Percentiles rank a stretch among this genome's conserved stretches.
These are phyloP conservation scores for Calycina herbarum DNA, from an alignment of 2,329 filamentous ascomycete species.

Conservation along the genomic window DNA sequence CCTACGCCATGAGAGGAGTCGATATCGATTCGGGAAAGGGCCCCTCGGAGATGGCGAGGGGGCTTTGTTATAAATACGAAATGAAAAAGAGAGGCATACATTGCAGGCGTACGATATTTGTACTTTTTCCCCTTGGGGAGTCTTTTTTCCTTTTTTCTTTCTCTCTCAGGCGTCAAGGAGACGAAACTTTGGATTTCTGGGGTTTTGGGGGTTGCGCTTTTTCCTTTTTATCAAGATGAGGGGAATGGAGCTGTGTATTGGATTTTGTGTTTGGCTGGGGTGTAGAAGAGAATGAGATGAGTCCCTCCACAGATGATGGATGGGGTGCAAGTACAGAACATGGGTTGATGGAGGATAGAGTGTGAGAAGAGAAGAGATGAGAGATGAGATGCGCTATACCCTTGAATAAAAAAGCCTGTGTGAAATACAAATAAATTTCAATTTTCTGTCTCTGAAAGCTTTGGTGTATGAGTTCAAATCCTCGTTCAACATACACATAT, in stretches of 20 bases:
- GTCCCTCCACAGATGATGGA: not conserved
- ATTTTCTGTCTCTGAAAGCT: too few species aligned
- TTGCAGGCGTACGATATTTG: not conserved
- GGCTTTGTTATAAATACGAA: conserved; percentile 6
- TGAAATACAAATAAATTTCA: conserved; percentile 1
- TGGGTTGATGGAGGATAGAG: not conserved
- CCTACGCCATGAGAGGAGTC: not conserved
- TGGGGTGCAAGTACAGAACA: not conserved
- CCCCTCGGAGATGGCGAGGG: not conserved
- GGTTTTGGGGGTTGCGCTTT: not conserved
- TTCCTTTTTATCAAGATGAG: not conserved
- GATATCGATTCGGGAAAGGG: too few species aligned
- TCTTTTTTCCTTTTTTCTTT: not conserved
- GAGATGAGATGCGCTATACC: conserved; percentile 11
- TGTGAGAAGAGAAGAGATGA: not conserved
- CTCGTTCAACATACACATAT: too few species aligned
- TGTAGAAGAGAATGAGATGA: not conserved
- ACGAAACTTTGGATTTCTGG: not conserved
- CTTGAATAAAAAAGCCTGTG: conserved; percentile 10
- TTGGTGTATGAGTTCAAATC: too few species aligned
- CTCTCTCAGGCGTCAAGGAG: not conserved
- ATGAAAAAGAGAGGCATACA: not conserved
- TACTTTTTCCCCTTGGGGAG: not conserved
- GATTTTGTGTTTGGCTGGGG: not conserved
- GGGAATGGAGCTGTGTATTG: not conserved